Conservation (phyloP, 75 land plant species). For the Azolla pinnata region DNA sequence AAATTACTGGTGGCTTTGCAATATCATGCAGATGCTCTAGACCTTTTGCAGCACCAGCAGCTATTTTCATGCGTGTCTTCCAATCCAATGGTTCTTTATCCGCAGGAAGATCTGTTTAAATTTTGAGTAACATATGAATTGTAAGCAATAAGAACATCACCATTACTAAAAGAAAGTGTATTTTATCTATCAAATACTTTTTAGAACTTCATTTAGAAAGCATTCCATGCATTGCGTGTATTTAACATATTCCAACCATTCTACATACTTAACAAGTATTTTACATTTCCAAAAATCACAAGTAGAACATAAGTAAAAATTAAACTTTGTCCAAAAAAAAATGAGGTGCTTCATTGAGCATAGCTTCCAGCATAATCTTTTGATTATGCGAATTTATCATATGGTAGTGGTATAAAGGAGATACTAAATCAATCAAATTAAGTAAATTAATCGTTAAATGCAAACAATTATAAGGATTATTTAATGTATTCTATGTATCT, state of each 20-base stretch:
- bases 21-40: conserved; percentile 59
- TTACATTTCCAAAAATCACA: no score
- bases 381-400: no score
- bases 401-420: no score
- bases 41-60: conserved; percentile 62
- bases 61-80: conserved; percentile 65
- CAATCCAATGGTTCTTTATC: conserved; percentile 45
- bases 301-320: no score
- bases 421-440: no score
- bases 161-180: not conserved
- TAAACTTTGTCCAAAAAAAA: no score
- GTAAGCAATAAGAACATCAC: not conserved
- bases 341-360: no score
- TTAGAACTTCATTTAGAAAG: not conserved
- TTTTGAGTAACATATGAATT: not conserved
- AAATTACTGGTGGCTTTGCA: no score
- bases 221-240: not conserved
- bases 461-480: no score
- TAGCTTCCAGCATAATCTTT: no score
- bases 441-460: no score
- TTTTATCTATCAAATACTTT: not conserved
- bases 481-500: no score
- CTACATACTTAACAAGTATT: not conserved
- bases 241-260: not conserved
- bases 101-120: conserved; percentile 39